phyloP scores from a whole-genome alignment of 345 rosid species.

The Lepidium aucheri region DNA sequence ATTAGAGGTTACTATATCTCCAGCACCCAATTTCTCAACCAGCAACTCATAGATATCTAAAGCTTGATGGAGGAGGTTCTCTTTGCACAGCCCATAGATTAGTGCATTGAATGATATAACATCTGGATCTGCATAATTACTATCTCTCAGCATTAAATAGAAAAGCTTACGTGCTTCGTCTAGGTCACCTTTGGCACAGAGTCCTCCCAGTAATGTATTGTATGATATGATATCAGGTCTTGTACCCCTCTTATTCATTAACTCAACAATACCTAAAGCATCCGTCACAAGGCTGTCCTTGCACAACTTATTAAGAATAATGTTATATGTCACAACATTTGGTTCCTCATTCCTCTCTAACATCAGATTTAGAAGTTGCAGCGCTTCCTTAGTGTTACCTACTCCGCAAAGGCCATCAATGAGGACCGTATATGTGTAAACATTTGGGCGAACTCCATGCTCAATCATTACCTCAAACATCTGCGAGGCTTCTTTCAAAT shows the following conservation, averaged over 20 bases:
- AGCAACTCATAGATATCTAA: slow-evolving; percentile 36
- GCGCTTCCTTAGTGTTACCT: slow-evolving; percentile 43
- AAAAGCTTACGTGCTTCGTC: slow-evolving; percentile 53
- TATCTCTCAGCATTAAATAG: slow-evolving; percentile 28
- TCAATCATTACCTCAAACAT: slow-evolving; percentile 38
- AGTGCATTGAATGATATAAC: slow-evolving; percentile 38
- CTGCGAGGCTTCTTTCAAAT: slow-evolving; percentile 38
- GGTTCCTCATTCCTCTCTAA: slow-evolving; percentile 41
- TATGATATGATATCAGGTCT: slow-evolving; percentile 46
- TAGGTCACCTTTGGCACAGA: slow-evolving; percentile 39
- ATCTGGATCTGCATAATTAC: slow-evolving; percentile 37
- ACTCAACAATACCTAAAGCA: slow-evolving; percentile 43
- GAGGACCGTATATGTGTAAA: slow-evolving; percentile 36
- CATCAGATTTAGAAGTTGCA: slow-evolving; percentile 47
- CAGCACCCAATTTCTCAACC: slow-evolving; percentile 36
- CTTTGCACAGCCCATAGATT: slow-evolving; percentile 55
- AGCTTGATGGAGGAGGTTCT: slow-evolving; percentile 39
- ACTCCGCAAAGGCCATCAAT: slow-evolving; percentile 51
- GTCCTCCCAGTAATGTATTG: slow-evolving; percentile 48
- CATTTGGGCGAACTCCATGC: slow-evolving; percentile 44
- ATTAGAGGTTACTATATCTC: slow-evolving; percentile 39
- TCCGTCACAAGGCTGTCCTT: slow-evolving; percentile 42
- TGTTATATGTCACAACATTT: slow-evolving; percentile 42
- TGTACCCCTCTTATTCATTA: slow-evolving; percentile 48
- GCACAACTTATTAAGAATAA: slow-evolving; percentile 49